phyloP scores from a whole-genome alignment of 805 yeast genomes.

The Pichia phayaonensis region DNA sequence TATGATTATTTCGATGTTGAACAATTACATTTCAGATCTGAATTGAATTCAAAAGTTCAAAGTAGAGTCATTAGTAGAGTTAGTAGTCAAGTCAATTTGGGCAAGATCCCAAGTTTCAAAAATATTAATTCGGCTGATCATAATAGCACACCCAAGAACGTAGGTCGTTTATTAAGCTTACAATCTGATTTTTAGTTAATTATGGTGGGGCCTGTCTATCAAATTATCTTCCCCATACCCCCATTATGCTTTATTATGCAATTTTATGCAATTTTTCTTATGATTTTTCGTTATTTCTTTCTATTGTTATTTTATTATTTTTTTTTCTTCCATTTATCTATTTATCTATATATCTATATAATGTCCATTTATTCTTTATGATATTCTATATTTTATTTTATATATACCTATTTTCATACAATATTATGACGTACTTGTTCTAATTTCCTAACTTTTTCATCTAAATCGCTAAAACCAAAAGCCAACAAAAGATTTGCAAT shows the following conservation, averaged over 20 bases:
- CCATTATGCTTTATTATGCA: background rate
- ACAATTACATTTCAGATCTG: constrained; percentile 42
- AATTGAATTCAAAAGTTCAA: constrained; percentile 20
- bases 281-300: background rate
- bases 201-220: background rate
- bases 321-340: background rate
- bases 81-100: constrained; percentile 11
- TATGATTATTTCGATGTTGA: constrained; percentile 56
- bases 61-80: constrained; percentile 24
- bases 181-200: constrained; percentile 17
- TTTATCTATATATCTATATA: background rate
- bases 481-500: constrained; percentile 41
- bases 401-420: constrained; percentile 1
- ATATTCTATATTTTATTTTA: background rate
- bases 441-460: constrained; percentile 20
- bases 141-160: constrained; percentile 5
- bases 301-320: too few species aligned
- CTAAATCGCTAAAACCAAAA: constrained; percentile 35
- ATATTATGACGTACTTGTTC: constrained; percentile 18
- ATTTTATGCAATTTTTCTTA: background rate
- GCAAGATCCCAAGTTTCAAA: constrained; percentile 8
- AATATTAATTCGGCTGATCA: constrained; percentile 4
- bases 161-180: constrained; percentile 22
- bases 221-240: background rate
- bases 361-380: background rate